Base-by-base conservation (phyloP, 345 rosid species). In the Populus euphratica region DNA sequence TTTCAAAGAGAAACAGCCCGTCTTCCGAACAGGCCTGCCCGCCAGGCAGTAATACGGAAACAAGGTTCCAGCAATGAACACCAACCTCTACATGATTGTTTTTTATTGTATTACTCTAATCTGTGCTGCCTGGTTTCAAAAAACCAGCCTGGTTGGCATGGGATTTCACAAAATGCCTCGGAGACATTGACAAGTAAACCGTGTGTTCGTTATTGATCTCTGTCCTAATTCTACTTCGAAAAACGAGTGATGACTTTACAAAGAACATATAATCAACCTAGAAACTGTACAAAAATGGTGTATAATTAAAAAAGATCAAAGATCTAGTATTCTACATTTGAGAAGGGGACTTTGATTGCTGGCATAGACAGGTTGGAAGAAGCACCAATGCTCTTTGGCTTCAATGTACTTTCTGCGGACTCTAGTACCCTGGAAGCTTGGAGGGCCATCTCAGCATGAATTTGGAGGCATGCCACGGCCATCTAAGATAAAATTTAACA, bases 401-500 rank as follows among this genome's bases (percentile, higher is more conserved):
- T 79, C 43, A 82, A 47, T 36, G 88, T 73, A 68, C 63, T 85
- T 78, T 80, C 87, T n/a, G 76, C 76, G 1, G 88, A 76, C 83
- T 93, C 97, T 44, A 95, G 67, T 17, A 93, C 92, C 79, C 99
- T 90, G 33, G 98, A 93, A 82, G 96, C 92, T 89, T 89, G 93
- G 49, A 92, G 92, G 70, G 96, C 99, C 95, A 95, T 89, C 87
- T 93, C 94, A 1, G 97, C 87, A 50, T 95, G 98, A 69, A 91
- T 88, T 76, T 87, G 97, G 80, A 95, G 97, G 83, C 99, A 93
- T 41, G 93, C 71, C 90, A 95, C 85, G 65, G 98, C 98, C 97
- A 95, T 86, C 99, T 95, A 36, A 59, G 36, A 69, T 61, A 54
- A 27, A 38, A 23, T 33, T 25, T 20, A 13, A 16, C 18, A 38